Evolutionary conservation across 495 filamentous ascomycete species (phyloP).

Genomic region (Letharia lupina): DNA sequence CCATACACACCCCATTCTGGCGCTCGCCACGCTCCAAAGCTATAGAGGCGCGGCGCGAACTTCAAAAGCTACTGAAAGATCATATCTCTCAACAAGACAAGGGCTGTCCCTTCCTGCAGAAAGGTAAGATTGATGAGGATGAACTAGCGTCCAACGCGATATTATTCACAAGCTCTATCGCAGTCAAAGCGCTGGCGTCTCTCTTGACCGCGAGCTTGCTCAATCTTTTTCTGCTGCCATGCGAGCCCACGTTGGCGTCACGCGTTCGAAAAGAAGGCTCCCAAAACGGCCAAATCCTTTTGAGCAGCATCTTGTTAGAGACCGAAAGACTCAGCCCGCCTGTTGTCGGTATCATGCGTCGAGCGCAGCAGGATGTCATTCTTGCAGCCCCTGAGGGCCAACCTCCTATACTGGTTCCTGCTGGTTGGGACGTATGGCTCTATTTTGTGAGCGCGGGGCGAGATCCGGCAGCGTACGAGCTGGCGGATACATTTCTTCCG

Average conservation of each 20-base stretch:
- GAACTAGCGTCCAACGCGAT: conserved; percentile 27
- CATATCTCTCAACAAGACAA: background rate
- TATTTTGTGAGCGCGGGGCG: conserved; percentile 28
- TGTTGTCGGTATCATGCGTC: conserved; percentile 27
- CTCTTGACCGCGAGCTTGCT: conserved; percentile 27
- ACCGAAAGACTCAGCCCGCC: conserved; percentile 25
- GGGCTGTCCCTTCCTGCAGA: conserved; percentile 15
- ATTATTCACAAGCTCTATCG: conserved; percentile 28
- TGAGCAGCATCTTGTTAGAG: conserved; percentile 24
- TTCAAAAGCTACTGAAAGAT: conserved; percentile 20
- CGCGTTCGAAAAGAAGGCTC: background rate
- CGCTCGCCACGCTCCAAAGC: conserved; percentile 26
- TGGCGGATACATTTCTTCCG: conserved; percentile 20
- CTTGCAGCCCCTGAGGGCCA: background rate
- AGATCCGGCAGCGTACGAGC: conserved; percentile 21
- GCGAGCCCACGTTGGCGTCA: background rate
- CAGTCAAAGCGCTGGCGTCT: conserved; percentile 27
- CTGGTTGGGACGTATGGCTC: conserved; percentile 28
- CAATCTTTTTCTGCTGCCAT: conserved; percentile 20
- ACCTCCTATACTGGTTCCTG: conserved; percentile 20
- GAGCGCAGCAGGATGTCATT: conserved; percentile 18
- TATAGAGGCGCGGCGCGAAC: conserved; percentile 24
- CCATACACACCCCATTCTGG: conserved; percentile 27
- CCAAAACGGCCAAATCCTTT: background rate
- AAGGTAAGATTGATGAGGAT: conserved; percentile 10